A percentile compares a stretch with the other conserved stretches of the same genome.
Conservation (phyloP, 257 asterid species). For the Rhazya stricta region DNA sequence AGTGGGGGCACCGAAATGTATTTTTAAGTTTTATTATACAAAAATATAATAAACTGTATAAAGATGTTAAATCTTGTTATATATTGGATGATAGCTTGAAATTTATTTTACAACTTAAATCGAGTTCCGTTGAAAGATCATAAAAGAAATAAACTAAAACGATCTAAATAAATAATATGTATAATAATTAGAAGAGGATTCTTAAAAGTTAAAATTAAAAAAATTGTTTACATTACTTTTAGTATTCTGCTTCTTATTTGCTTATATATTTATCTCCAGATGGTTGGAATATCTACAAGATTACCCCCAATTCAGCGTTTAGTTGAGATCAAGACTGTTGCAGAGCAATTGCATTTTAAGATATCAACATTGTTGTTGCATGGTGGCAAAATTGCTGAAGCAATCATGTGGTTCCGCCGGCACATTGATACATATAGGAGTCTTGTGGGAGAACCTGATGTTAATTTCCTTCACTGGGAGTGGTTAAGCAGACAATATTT, state of each 20-base stretch:
- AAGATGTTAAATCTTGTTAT: too few relatives aligned
- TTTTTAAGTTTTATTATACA: too few relatives aligned
- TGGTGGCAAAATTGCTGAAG: conserved; percentile 81
- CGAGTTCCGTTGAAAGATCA: too few relatives aligned
- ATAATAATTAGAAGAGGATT: too few relatives aligned
- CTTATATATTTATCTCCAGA: conserved; percentile 31
- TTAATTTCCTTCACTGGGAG: conserved; percentile 86
- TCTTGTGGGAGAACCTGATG: conserved; percentile 73
- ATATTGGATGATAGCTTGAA: too few relatives aligned
- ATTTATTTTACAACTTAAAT: too few relatives aligned
- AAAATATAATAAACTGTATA: too few relatives aligned
- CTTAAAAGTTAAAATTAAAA: too few relatives aligned
- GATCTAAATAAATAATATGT: too few relatives aligned
- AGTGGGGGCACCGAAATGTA: too few relatives aligned
- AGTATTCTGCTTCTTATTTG: not conserved
- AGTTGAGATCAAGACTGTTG: conserved; percentile 80
- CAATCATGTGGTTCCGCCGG: conserved; percentile 79
- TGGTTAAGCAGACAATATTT: conserved; percentile 94
- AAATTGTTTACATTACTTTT: not conserved
- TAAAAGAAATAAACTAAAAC: too few relatives aligned
- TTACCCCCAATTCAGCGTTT: conserved; percentile 84
- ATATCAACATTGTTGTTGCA: conserved; percentile 81
- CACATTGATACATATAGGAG: conserved; percentile 62
- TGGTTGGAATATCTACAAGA: conserved; percentile 86
- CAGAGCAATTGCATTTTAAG: conserved; percentile 89